phyloP scores from a whole-genome alignment of 176 grass and related monocot species.

The Triticum timopheevii region DNA sequence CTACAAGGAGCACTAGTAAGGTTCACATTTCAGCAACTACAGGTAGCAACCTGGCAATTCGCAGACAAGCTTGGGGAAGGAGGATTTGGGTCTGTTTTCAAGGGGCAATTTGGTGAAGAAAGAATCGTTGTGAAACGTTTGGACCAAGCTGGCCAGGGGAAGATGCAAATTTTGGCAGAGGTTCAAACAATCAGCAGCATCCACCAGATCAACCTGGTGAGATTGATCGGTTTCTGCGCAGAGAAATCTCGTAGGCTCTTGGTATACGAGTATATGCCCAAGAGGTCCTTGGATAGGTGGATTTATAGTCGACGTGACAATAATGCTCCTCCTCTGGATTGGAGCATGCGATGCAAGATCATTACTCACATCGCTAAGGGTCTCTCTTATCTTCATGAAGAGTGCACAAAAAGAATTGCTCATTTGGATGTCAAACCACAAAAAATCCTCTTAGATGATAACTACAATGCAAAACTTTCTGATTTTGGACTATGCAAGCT shows the following conservation, averaged over 20 bases:
- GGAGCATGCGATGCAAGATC: too few species aligned
- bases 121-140: background rate
- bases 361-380: too few species aligned
- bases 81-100: slow-evolving; percentile 12
- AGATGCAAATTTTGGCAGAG: slow-evolving; percentile 13
- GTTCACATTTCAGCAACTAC: slow-evolving; percentile 16
- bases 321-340: background rate
- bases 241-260: slow-evolving; percentile 46
- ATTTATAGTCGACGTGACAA: slow-evolving; percentile 21
- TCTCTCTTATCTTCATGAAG: slow-evolving; percentile 29
- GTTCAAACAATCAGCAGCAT: too few species aligned
- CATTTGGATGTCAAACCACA: slow-evolving; percentile 8
- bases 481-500: too few species aligned
- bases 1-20: background rate
- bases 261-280: background rate
- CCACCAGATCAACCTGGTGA: too few species aligned
- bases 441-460: too few species aligned
- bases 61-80: slow-evolving; percentile 23
- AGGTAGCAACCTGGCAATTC: background rate
- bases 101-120: too few species aligned
- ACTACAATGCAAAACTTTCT: too few species aligned
- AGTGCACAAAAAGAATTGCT: slow-evolving; percentile 40
- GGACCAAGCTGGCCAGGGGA: slow-evolving; percentile 29
- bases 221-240: slow-evolving; percentile 5
- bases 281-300: slow-evolving; percentile 52